Evolutionary conservation across 140 eudicot species (phyloP).

Genomic region (Stevia rebaudiana): DNA sequence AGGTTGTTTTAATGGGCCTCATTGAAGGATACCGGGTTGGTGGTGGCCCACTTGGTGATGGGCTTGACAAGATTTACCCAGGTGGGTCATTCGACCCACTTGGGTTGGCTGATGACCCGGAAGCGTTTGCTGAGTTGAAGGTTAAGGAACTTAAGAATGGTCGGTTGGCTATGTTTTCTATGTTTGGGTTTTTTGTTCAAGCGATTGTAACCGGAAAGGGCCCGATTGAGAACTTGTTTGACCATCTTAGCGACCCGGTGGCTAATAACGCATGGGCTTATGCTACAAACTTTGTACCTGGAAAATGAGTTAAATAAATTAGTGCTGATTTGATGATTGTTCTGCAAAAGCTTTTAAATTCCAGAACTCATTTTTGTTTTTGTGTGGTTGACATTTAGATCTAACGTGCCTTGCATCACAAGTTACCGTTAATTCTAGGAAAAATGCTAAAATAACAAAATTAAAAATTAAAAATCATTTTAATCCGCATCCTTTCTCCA

Average conservation of each 20-base stretch:
- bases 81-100: background rate
- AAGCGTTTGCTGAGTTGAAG: conserved; percentile 48
- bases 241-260: conserved; percentile 34
- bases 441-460: too few relatives aligned
- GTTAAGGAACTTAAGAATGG: conserved; percentile 52
- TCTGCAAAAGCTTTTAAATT: background rate
- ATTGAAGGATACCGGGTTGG: conserved; percentile 56
- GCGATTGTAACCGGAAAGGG: conserved; percentile 48
- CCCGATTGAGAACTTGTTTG: conserved; percentile 41
- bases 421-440: background rate
- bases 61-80: conserved; percentile 20
- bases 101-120: conserved; percentile 55
- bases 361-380: background rate
- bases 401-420: background rate
- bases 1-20: conserved; percentile 52
- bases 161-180: conserved; percentile 48
- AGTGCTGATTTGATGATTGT: background rate
- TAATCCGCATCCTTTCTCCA: too few relatives aligned
- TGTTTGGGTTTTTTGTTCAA: conserved; percentile 52
- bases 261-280: conserved; percentile 39
- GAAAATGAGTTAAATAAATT: conserved; percentile 25
- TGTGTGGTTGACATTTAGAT: background rate
- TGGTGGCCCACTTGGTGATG: conserved; percentile 56
- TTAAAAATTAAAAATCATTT: too few relatives aligned
- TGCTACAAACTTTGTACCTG: conserved; percentile 58